phyloP scores from a whole-genome alignment of 805 yeast genomes.

The Pichia paraexigua region DNA sequence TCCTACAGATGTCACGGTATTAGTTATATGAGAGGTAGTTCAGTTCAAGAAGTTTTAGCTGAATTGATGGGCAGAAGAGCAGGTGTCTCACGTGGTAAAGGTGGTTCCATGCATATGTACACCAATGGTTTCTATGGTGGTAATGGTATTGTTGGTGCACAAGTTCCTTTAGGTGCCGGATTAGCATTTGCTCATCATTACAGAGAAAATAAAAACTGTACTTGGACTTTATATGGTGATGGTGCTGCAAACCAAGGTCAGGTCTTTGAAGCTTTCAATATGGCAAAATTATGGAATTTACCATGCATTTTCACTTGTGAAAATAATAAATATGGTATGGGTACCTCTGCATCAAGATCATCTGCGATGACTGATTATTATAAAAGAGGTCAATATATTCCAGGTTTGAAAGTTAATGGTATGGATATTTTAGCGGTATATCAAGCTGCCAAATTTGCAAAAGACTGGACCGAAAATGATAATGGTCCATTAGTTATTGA shows the following conservation, averaged over 20 bases:
- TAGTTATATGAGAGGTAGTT: conserved; percentile 92
- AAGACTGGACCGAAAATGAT: conserved; percentile 89
- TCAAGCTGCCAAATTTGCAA: conserved; percentile 95
- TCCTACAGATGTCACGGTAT: conserved; percentile 99
- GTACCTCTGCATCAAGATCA: conserved; percentile 95
- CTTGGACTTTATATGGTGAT: conserved; percentile 92
- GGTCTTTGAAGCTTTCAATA: conserved; percentile 94
- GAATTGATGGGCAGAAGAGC: conserved; percentile 95
- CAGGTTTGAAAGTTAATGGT: conserved; percentile 97
- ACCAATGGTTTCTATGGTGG: conserved; percentile 96
- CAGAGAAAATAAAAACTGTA: conserved; percentile 66
- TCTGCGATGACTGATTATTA: conserved; percentile 94
- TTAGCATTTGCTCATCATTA: conserved; percentile 98
- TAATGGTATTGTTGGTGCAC: conserved; percentile 99
- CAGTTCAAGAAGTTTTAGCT: conserved; percentile 83
- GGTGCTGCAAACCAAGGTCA: conserved; percentile 99
- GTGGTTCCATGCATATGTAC: conserved; percentile 99
- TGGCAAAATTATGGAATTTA: conserved; percentile 98
- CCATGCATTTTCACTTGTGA: conserved; percentile 96
- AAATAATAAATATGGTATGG: conserved; percentile 99
- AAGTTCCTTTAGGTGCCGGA: conserved; percentile 97
- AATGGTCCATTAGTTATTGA: conserved; percentile 95
- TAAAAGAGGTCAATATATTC: conserved; percentile 99
- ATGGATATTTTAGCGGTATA: conserved; percentile 95
- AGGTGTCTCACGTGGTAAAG: conserved; percentile 96